These are phyloP conservation scores for Pulicaria dysenterica DNA, from an alignment of 129 eudicot genomes.

Conservation along the genomic window DNA sequence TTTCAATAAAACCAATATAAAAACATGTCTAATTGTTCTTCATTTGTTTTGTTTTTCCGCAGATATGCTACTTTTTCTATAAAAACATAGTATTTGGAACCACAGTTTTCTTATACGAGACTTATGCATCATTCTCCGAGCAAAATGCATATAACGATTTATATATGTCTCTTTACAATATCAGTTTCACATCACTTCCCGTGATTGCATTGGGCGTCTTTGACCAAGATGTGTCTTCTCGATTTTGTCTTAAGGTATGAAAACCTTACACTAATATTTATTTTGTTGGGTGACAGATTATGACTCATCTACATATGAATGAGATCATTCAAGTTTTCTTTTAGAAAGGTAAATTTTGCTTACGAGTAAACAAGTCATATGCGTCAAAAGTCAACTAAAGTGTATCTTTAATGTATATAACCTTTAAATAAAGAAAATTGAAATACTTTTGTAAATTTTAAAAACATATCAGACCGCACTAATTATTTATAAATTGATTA, in stretches of 20 bases:
- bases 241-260: constrained; percentile 61
- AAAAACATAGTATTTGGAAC: constrained; percentile 71
- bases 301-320: background rate
- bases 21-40: constrained; percentile 4
- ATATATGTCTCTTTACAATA: constrained; percentile 58
- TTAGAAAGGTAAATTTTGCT: background rate
- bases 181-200: constrained; percentile 67
- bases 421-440: background rate
- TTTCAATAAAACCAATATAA: background rate
- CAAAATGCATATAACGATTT: constrained; percentile 66
- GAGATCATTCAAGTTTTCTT: background rate
- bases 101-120: constrained; percentile 64
- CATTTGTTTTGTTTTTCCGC: constrained; percentile 10
- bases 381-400: background rate
- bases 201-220: constrained; percentile 70
- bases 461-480: background rate
- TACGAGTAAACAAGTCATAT: background rate
- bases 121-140: constrained; percentile 63
- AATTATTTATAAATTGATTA: background rate
- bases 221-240: constrained; percentile 67
- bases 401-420: background rate
- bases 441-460: background rate
- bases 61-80: constrained; percentile 79
- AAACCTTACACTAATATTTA: background rate
- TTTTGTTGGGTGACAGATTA: background rate